Conservation (phyloP, 257 asterid species). For the Scutellaria minor region DNA sequence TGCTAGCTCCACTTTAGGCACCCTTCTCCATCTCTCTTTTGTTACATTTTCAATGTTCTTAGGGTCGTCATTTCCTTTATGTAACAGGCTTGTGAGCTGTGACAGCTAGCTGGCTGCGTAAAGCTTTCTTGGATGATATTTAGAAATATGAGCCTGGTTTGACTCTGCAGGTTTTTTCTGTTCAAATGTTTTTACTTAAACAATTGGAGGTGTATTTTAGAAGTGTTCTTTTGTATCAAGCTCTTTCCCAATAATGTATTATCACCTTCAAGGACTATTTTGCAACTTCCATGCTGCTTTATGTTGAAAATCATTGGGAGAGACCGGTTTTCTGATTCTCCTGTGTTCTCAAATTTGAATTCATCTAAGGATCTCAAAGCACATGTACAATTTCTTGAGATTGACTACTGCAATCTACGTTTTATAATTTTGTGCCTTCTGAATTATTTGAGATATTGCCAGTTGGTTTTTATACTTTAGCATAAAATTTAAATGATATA, state of each 20-base stretch:
- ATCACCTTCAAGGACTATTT: conserved; percentile 31
- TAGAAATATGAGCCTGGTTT: conserved; percentile 35
- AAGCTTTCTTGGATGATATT: conserved; percentile 24
- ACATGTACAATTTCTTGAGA: conserved; percentile 23
- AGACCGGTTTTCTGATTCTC: conserved; percentile 21
- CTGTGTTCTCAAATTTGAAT: conserved; percentile 23
- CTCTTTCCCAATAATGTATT: conserved; percentile 41
- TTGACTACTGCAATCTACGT: neutral
- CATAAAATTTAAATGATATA: neutral
- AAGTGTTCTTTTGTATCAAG: conserved; percentile 23
- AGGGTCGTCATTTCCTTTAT: conserved; percentile 16
- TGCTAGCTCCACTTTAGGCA: neutral
- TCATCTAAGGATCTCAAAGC: conserved; percentile 26
- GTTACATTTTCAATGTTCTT: conserved; percentile 7
- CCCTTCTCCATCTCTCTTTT: neutral
- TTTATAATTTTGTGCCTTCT: neutral
- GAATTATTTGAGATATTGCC: conserved; percentile 12
- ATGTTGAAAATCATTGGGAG: conserved; percentile 21
- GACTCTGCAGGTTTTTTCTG: conserved; percentile 9
- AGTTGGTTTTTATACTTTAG: conserved; percentile 7
- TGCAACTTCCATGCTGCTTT: conserved; percentile 30
- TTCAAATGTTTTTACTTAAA: conserved; percentile 10
- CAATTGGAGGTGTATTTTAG: conserved; percentile 30
- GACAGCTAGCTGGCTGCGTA: conserved; percentile 37
- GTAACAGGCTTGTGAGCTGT: conserved; percentile 40